Conservation (phyloP, 495 filamentous ascomycete species). For the Bombardia bombarda region DNA sequence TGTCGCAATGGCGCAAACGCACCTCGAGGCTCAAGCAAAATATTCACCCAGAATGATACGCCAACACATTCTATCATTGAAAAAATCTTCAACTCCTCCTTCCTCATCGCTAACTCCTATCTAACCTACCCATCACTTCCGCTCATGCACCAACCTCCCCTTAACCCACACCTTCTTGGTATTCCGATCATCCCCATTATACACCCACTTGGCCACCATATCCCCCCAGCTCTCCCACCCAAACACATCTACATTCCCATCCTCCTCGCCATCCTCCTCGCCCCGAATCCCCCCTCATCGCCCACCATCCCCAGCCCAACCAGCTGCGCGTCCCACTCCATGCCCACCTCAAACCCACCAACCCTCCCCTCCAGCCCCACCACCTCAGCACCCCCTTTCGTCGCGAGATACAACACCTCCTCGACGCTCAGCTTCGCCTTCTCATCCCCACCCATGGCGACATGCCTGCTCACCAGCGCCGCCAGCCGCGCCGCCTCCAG, state of each 20-base stretch:
- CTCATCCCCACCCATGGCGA: constrained; percentile 47
- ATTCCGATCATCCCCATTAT: constrained; percentile 79
- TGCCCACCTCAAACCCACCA: constrained; percentile 75
- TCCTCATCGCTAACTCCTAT: too few species aligned
- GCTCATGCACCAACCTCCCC: constrained; percentile 66
- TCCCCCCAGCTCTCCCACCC: constrained; percentile 78
- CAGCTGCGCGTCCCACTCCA: constrained; percentile 83
- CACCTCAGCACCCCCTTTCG: constrained; percentile 69
- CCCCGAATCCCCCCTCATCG: constrained; percentile 23
- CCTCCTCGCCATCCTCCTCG: constrained; percentile 18
- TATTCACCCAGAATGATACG: too few species aligned
- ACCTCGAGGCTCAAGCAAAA: too few species aligned
- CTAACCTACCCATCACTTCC: too few species aligned
- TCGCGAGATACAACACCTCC: constrained; percentile 82
- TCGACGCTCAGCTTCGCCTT: constrained; percentile 61
- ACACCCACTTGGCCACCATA: constrained; percentile 80
- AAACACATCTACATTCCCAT: constrained; percentile 68
- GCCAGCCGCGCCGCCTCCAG: constrained; percentile 76
- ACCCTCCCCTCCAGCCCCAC: constrained; percentile 61
- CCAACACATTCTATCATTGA: too few species aligned
- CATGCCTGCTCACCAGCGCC: constrained; percentile 59
- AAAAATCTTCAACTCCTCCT: too few species aligned
- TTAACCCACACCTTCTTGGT: constrained; percentile 72
- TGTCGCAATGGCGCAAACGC: too few species aligned
- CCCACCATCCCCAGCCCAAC: constrained; percentile 48